Evolutionary conservation across 1,284 basidiomycete genomes (phyloP).

Genomic region (Fomitopsis pinicola): DNA sequence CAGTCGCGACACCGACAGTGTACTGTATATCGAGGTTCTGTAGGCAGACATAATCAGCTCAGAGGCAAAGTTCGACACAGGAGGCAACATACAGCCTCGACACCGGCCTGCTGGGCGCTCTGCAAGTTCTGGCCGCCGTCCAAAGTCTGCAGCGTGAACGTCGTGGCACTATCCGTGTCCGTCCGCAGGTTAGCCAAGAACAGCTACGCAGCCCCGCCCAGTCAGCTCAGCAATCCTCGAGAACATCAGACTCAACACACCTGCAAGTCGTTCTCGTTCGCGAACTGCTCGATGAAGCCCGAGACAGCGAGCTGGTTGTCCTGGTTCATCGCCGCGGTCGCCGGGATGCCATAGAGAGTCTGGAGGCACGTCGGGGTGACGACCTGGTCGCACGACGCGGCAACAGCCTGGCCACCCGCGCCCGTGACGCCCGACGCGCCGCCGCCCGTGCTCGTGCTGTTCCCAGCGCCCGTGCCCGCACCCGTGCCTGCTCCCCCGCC

Average conservation of each 20-base stretch:
- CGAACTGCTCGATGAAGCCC: constrained; percentile 51
- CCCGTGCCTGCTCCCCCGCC: too few species aligned
- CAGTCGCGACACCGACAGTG: constrained; percentile 42
- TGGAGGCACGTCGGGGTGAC: constrained; percentile 57
- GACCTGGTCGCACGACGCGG: constrained; percentile 1
- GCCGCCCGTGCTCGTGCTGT: too few species aligned
- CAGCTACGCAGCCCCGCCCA: constrained; percentile 27
- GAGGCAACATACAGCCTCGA: constrained; percentile 14
- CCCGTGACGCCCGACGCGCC: too few species aligned
- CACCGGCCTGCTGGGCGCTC: constrained; percentile 6
- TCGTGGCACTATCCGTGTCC: constrained; percentile 34
- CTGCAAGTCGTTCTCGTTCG: constrained; percentile 44
- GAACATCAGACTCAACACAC: constrained; percentile 15
- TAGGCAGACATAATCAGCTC: background rate
- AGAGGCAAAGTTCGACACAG: background rate
- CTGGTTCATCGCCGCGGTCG: constrained; percentile 38
- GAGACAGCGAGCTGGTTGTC: constrained; percentile 50
- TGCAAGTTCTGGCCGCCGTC: constrained; percentile 32
- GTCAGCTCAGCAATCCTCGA: background rate
- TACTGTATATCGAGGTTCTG: constrained; percentile 62
- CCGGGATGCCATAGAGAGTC: constrained; percentile 47
- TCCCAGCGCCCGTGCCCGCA: too few species aligned
- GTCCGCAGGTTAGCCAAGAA: constrained; percentile 46
- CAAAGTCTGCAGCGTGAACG: constrained; percentile 8
- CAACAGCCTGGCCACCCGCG: background rate